phyloP scores from a whole-genome alignment of 441 rosid genomes.

The Erodium trifolium region DNA sequence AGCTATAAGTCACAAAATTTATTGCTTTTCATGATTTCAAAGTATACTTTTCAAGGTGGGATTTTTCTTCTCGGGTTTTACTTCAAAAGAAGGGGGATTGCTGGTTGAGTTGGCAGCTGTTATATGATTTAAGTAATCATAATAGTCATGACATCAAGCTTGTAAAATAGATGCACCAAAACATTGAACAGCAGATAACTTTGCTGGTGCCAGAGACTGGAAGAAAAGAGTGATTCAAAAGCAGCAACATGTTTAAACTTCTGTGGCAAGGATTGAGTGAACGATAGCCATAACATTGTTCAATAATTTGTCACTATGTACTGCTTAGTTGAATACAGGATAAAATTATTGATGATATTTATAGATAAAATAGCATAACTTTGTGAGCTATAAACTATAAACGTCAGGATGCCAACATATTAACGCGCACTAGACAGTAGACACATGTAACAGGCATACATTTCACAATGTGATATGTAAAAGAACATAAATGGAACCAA shows the following conservation, averaged over 20 bases:
- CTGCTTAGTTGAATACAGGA: not conserved
- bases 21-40: not conserved
- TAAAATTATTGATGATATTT: not conserved
- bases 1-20: not conserved
- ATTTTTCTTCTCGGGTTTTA: not conserved
- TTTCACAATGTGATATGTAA: not conserved
- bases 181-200: not conserved
- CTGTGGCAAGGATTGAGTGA: not conserved
- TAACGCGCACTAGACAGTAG: not conserved
- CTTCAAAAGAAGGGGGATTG: not conserved
- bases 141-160: not conserved
- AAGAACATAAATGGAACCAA: slow-evolving; percentile 3
- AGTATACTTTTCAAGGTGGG: not conserved
- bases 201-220: not conserved
- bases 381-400: not conserved
- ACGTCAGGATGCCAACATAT: not conserved
- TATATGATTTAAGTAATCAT: not conserved
- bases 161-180: not conserved
- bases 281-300: not conserved
- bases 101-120: not conserved
- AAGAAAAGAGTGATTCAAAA: not conserved
- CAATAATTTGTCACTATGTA: not conserved
- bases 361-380: not conserved
- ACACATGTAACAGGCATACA: no score
- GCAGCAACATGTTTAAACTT: not conserved